These are phyloP conservation scores for Rhizopogon sp. DNA, from an alignment of 768 basidiomycete genomes.

Conservation along the genomic window DNA sequence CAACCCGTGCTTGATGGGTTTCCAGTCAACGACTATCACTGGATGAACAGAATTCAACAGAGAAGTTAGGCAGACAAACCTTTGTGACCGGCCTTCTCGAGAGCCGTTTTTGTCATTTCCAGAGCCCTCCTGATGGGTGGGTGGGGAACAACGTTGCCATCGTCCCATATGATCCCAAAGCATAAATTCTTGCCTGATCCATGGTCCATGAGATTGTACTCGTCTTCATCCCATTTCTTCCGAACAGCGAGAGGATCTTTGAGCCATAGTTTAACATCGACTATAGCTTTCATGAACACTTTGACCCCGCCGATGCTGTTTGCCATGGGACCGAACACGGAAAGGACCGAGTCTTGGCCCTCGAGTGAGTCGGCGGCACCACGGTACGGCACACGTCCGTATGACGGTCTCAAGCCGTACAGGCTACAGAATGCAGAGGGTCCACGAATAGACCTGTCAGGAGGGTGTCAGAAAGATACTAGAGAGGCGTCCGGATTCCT, in stretches of 20 bases:
- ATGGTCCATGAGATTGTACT: slow-evolving; percentile 58
- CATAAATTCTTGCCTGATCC: slow-evolving; percentile 45
- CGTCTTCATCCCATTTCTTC: slow-evolving; percentile 57
- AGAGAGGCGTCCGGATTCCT: neutral
- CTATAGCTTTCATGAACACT: slow-evolving; percentile 58
- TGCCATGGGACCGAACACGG: slow-evolving; percentile 71
- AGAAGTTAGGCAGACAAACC: slow-evolving; percentile 32
- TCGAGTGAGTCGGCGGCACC: slow-evolving; percentile 60
- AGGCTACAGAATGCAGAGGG: slow-evolving; percentile 63
- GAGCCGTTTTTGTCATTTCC: slow-evolving; percentile 47
- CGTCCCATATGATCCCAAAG: slow-evolving; percentile 63
- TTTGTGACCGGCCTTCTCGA: slow-evolving; percentile 58
- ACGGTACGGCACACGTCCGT: slow-evolving; percentile 63
- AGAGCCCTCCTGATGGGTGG: slow-evolving; percentile 64
- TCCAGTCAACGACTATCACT: slow-evolving; percentile 63
- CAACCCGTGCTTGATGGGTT: slow-evolving; percentile 47
- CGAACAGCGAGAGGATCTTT: slow-evolving; percentile 54
- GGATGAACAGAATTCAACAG: neutral
- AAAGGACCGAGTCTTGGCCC: slow-evolving; percentile 67
- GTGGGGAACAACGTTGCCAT: slow-evolving; percentile 53
- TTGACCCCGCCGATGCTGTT: slow-evolving; percentile 56
- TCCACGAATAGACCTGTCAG: slow-evolving; percentile 59
- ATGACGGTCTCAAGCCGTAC: slow-evolving; percentile 70
- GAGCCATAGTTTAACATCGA: slow-evolving; percentile 58
- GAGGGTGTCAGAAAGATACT: neutral